Percentiles rank a stretch among this genome's conserved stretches.
phyloP scores from a whole-genome alignment of 2,329 filamentous ascomycete species.

The Trichoderma breve region DNA sequence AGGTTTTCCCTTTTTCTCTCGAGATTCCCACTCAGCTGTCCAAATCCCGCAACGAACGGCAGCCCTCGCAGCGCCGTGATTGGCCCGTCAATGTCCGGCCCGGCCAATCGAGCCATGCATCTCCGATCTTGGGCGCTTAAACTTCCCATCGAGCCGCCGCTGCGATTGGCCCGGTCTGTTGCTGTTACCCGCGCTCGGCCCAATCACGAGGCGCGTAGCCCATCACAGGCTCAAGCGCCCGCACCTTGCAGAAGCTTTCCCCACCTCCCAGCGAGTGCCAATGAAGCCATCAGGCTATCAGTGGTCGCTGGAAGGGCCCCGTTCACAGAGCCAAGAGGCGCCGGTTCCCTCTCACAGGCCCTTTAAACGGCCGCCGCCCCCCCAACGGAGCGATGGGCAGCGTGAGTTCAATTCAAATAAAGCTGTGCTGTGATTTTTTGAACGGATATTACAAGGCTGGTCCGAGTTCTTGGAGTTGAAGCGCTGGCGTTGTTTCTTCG shows the following conservation, averaged over 20 bases:
- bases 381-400: neutral
- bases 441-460: neutral
- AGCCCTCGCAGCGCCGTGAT: conserved; percentile 21
- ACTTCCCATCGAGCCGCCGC: conserved; percentile 13
- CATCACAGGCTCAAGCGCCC: conserved; percentile 14
- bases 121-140: conserved; percentile 35
- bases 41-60: neutral
- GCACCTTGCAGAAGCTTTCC: conserved; percentile 15
- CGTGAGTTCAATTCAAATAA: neutral
- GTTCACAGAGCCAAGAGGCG: conserved; percentile 1
- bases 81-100: conserved; percentile 26
- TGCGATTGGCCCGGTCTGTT: conserved; percentile 29
- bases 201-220: neutral
- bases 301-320: neutral
- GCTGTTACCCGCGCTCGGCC: conserved; percentile 12
- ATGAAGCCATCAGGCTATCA: neutral
- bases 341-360: conserved; percentile 2
- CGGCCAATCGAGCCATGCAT: conserved; percentile 30
- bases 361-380: neutral
- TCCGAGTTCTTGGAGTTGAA: neutral
- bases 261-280: neutral
- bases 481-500: neutral
- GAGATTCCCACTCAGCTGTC: neutral
- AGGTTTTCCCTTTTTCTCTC: neutral
- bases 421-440: neutral